phyloP scores from a whole-genome alignment of 352 stramenopile genomes.

The Blastocystis sp. region DNA sequence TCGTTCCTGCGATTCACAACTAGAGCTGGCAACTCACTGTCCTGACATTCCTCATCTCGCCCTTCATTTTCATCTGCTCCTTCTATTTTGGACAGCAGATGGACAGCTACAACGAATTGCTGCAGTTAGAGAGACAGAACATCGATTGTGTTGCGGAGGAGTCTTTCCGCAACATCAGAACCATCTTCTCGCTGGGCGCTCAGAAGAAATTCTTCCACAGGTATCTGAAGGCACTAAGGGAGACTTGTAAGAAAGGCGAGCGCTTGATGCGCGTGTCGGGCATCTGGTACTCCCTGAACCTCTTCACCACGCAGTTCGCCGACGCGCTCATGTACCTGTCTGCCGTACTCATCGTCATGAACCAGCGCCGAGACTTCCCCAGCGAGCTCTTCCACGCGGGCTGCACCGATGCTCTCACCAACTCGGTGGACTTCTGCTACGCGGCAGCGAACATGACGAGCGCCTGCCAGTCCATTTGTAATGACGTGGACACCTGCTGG shows the following conservation, averaged over 20 bases:
- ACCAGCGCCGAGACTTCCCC: slow-evolving; percentile 33
- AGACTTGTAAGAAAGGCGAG: neutral
- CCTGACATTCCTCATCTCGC: slow-evolving; percentile 16
- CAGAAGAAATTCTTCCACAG: slow-evolving; percentile 76
- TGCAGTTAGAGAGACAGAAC: slow-evolving; percentile 69
- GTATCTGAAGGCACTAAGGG: slow-evolving; percentile 74
- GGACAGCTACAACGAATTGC: neutral
- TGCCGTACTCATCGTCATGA: slow-evolving; percentile 72
- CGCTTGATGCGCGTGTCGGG: neutral
- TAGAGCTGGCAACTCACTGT: slow-evolving; percentile 69
- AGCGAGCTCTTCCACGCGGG: neutral
- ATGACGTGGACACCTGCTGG: slow-evolving; percentile 19
- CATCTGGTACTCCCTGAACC: neutral
- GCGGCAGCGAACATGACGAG: neutral
- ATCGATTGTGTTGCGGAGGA: slow-evolving; percentile 78
- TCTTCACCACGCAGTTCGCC: slow-evolving; percentile 72
- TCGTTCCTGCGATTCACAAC: neutral
- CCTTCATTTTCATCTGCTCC: slow-evolving; percentile 23
- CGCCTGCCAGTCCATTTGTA: slow-evolving; percentile 18
- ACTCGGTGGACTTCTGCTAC: slow-evolving; percentile 55
- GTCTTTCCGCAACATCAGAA: slow-evolving; percentile 77
- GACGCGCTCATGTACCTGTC: slow-evolving; percentile 77
- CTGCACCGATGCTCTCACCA: neutral
- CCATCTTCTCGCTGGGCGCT: slow-evolving; percentile 79
- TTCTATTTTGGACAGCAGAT: slow-evolving; percentile 18